Evolutionary conservation across 768 basidiomycete species (phyloP), one percentile per base, ranked within the genome.

Genomic region (Collybia sp.): DNA sequence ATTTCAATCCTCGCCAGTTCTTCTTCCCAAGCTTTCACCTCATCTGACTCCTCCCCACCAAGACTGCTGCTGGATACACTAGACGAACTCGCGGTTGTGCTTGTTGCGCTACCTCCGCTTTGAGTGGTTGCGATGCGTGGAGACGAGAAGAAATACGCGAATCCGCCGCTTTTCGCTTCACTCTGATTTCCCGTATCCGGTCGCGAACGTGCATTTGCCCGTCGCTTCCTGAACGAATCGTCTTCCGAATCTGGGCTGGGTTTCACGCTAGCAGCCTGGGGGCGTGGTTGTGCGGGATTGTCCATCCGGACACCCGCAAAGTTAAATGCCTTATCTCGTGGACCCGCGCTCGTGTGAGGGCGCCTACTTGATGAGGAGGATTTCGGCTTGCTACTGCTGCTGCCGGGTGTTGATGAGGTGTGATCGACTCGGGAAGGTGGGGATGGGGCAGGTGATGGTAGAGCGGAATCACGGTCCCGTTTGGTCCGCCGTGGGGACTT

Each of bases 301-400:
- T 46, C 30, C 40, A 41, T 42, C 33, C 33, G 42, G 42, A 48
- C 52, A 37, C 37, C 34, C 12, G 55, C 58, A 49, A 66, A 66
- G 43, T 60, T 64, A 42, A 61, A 60, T 25, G 71, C 59, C 58
- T 70, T 73, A 57, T 86, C 85, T 48, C 82, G 68, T 19, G 79
- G 81, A 11, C 85, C 85, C n/a, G 83, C 83, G 48, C 82, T 83
- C 17, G 85, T 88, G 57, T 88, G 85, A 30, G 85, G 85, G 39
- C 85, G 66, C 47, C 80, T 71, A 33, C 66, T 59, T 37, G 61
- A 52, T 15, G 50, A n/a, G 13, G 13, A n/a, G 10, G 13, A n/a
- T 37, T 37, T 37, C 35, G 35, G 25, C 25, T 25, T 49, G 35
- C 18, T 47, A 13, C 46, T 40, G 31, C 18, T 47, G 15, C 46